These are phyloP conservation scores for Stemphylium vesicarium DNA, from an alignment of 2,329 filamentous ascomycete species.

Conservation along the genomic window DNA sequence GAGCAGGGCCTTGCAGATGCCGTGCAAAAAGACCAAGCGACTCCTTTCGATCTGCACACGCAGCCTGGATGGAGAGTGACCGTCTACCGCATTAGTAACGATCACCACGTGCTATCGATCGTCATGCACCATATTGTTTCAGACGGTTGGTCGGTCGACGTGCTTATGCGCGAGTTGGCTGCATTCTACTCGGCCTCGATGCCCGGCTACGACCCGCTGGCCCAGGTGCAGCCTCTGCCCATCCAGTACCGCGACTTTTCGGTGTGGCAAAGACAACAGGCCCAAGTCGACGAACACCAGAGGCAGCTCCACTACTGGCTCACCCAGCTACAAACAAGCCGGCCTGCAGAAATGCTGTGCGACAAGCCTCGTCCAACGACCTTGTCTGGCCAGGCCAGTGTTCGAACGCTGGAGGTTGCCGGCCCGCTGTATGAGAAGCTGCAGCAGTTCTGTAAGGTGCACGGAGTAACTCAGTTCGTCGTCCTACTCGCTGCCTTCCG, in stretches of 20 bases:
- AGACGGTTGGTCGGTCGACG: slow-evolving; percentile 15
- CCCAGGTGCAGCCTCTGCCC: neutral
- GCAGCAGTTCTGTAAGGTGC: neutral
- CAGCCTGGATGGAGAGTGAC: slow-evolving; percentile 1
- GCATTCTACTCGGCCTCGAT: neutral
- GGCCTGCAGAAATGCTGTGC: slow-evolving; percentile 4
- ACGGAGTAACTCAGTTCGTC: slow-evolving; percentile 1
- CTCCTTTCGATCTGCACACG: neutral
- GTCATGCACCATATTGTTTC: slow-evolving; percentile 18
- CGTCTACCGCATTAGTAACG: neutral
- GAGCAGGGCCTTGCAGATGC: too few relatives aligned
- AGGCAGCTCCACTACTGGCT: slow-evolving; percentile 2
- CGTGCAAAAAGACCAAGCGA: slow-evolving; percentile 4
- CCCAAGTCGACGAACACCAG: neutral
- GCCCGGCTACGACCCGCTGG: neutral
- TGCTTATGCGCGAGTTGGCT: neutral
- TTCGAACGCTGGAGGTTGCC: rapidly evolving
- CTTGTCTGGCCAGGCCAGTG: neutral
- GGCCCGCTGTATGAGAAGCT: neutral
- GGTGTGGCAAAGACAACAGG: neutral
- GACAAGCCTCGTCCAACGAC: neutral
- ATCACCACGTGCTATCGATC: slow-evolving; percentile 9
- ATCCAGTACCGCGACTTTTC: slow-evolving; percentile 6
- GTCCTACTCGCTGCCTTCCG: slow-evolving; percentile 11
- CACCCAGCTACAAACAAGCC: neutral